phyloP scores from a whole-genome alignment of 2,329 filamentous ascomycete species.

The Aaosphaeria arxii region DNA sequence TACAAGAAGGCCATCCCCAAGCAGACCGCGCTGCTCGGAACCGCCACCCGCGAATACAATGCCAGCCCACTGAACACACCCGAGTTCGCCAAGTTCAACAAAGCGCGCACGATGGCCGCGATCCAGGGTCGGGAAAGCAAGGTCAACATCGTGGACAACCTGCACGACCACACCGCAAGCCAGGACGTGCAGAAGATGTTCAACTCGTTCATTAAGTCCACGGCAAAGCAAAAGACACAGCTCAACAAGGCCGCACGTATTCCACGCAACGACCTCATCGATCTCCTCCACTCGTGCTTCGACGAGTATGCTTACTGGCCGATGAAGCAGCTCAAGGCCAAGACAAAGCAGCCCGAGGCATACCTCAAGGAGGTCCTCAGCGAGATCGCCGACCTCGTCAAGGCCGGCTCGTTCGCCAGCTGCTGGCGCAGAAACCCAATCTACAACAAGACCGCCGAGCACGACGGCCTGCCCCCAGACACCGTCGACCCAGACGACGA shows the following conservation, averaged over 20 bases:
- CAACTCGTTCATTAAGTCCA: conserved; percentile 28
- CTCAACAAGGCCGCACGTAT: conserved; percentile 83
- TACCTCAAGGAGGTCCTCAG: conserved; percentile 84
- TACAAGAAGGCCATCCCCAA: conserved; percentile 38
- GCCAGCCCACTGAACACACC: conserved; percentile 46
- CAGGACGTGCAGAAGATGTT: conserved; percentile 28
- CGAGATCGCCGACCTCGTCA: conserved; percentile 77
- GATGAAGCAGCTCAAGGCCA: conserved; percentile 78
- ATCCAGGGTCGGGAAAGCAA: conserved; percentile 35
- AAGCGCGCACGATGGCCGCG: conserved; percentile 43
- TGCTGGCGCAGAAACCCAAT: conserved; percentile 78
- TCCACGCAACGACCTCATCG: conserved; percentile 81
- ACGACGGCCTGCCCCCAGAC: conserved; percentile 43
- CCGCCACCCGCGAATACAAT: conserved; percentile 57
- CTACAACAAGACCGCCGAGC: conserved; percentile 51
- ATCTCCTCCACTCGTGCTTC: conserved; percentile 81
- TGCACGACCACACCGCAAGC: conserved; percentile 14
- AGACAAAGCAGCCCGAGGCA: conserved; percentile 83
- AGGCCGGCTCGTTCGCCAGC: conserved; percentile 79
- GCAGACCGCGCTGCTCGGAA: conserved; percentile 56
- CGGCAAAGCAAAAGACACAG: conserved; percentile 19
- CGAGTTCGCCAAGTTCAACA: conserved; percentile 42
- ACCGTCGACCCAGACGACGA: conserved; percentile 66
- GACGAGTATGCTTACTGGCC: conserved; percentile 86
- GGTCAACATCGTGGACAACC: conserved; percentile 28